phyloP scores from a whole-genome alignment of 2,329 filamentous ascomycete species.

The Sporothrix schenckii region DNA sequence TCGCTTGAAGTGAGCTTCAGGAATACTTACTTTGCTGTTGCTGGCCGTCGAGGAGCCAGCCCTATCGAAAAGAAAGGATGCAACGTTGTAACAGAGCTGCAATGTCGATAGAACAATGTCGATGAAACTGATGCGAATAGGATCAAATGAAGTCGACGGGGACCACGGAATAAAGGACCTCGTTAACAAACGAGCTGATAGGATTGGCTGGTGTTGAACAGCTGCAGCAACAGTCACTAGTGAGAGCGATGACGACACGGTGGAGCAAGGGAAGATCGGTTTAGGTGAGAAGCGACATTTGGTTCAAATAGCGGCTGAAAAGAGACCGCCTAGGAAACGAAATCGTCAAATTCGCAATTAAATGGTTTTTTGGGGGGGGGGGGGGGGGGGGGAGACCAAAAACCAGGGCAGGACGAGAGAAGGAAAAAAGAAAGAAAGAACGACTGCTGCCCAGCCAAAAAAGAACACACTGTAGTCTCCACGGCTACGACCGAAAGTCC shows the following conservation, averaged over 20 bases:
- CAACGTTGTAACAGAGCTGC: not conserved
- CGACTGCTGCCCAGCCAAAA: not conserved
- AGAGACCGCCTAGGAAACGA: not conserved
- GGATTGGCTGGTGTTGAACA: not conserved
- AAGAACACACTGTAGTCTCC: not conserved
- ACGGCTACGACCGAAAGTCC: not conserved
- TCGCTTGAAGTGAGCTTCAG: not conserved
- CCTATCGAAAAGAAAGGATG: not conserved
- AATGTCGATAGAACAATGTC: too few relatives aligned
- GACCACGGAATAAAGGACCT: not conserved
- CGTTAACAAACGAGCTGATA: not conserved
- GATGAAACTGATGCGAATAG: not conserved
- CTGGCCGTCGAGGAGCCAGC: slow-evolving; percentile 4
- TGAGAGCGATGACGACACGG: slow-evolving; percentile 26
- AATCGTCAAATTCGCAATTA: slow-evolving; percentile 1
- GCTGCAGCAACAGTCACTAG: slow-evolving; percentile 9
- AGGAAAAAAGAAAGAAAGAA: not conserved
- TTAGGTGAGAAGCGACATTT: not conserved
- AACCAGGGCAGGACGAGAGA: not conserved
- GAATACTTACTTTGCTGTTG: not conserved
- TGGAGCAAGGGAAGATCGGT: slow-evolving; percentile 22
- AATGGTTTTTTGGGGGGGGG: too few relatives aligned
- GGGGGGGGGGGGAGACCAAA: too few relatives aligned
- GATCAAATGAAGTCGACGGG: not conserved
- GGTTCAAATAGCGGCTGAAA: slow-evolving; percentile 1